These are phyloP conservation scores for Pythium oligandrum DNA, from an alignment of 352 stramenopile species.

Conservation along the genomic window DNA sequence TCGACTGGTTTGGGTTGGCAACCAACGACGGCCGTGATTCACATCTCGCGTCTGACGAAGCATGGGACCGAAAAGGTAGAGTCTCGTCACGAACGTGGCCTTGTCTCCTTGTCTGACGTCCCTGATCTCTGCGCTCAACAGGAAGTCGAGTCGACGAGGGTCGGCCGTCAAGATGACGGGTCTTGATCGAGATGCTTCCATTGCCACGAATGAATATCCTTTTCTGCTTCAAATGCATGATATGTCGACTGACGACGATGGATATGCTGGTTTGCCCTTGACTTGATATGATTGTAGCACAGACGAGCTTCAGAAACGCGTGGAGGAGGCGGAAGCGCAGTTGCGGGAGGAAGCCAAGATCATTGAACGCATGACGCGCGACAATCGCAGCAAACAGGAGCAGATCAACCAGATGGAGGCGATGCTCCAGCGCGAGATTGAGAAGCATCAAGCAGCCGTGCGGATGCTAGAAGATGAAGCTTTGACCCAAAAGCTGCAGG, in stretches of 20 bases:
- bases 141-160: constrained; percentile 18
- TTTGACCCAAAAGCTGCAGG: constrained; percentile 46
- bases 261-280: constrained; percentile 1
- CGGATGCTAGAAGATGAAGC: constrained; percentile 59
- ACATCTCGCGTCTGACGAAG: too few species aligned
- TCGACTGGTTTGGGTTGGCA: too few species aligned
- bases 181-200: constrained; percentile 31
- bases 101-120: too few species aligned
- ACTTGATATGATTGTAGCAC: constrained; percentile 11
- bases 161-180: background rate
- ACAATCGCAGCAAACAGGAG: constrained; percentile 69
- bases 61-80: too few species aligned
- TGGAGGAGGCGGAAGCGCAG: constrained; percentile 70
- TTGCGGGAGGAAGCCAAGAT: constrained; percentile 76
- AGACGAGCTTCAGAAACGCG: constrained; percentile 63
- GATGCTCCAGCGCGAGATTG: constrained; percentile 52
- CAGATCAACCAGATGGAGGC: constrained; percentile 66
- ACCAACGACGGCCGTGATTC: too few species aligned
- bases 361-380: constrained; percentile 74
- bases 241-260: too few species aligned
- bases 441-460: constrained; percentile 53
- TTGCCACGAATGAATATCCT: constrained; percentile 78
- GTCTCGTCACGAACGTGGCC: too few species aligned
- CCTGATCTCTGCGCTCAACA: constrained; percentile 5
- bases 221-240: constrained; percentile 1